Evolutionary conservation across 2,329 filamentous ascomycete genomes (phyloP), one percentile per base, ranked within the genome.

Genomic region (Apiospora pterosperma): DNA sequence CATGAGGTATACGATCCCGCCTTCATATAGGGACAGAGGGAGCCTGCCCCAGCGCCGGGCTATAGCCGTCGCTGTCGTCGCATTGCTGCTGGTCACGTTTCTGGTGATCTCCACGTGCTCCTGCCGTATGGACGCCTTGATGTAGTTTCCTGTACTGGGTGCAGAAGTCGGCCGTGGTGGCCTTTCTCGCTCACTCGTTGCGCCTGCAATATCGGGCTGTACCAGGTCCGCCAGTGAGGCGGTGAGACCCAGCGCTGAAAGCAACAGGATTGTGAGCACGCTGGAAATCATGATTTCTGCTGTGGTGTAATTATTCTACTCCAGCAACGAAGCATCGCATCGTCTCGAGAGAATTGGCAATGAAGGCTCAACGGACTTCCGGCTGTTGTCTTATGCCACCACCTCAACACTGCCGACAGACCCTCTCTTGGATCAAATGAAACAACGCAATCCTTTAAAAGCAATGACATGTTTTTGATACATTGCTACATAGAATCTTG

Each of bases 1-100:
- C 19, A 78, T 67, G 63, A 76, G 73, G 61, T 78, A 78, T 4
- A 75, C 74, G 23, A 77, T 75, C 4, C 76, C 76, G 11, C 66
- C 69, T 28, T 69, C 71, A 59, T 72, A 74, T 36, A 69, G 65
- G 3, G 65, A 64, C 3, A 74, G 42, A 10, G 69, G 69, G 34
- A 72, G 70, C 25, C 71, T 62, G 41, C 67, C 67, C 62, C 70
- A 69, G 59, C 69, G 65, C 31, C 36, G 62, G 12, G 42, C n/a
- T 23, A 68, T 28, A 3, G 28, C 28, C 5, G 16, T n/a, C 6
- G 28, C 8, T 2, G 28, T n/a, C 28, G 48, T 55, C 28, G 7
- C 28, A 34, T 34, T 55, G 28, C 48, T 55, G 48, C 28, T 55
- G 19, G 63, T 59, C 21, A 38, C 48, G n/a, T 67, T 65, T 25